Evolutionary conservation across 306 rosid genomes (phyloP).

Genomic region (Rosa lucieae): DNA sequence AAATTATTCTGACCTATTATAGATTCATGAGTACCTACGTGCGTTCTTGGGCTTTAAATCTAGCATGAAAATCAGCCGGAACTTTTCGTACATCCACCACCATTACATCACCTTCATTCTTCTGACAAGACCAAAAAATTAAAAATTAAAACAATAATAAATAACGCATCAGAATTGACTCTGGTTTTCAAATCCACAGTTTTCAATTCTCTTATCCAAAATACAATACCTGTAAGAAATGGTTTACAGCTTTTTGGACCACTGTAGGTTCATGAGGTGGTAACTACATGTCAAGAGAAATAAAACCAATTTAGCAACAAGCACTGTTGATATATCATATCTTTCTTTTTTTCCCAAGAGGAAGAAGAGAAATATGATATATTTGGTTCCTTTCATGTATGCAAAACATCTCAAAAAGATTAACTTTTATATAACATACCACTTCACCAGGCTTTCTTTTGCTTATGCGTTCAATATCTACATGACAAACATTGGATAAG

Average conservation of each 20-base stretch:
- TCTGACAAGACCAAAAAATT: conserved; percentile 41
- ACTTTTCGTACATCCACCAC: conserved; percentile 74
- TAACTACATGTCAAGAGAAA: conserved; percentile 47
- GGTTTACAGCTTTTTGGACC: conserved; percentile 83
- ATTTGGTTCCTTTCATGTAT: not conserved
- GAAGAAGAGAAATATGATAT: not conserved
- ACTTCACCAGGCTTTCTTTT: conserved; percentile 92
- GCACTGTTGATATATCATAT: not conserved
- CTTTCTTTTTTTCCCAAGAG: not conserved
- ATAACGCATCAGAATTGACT: conserved; percentile 26
- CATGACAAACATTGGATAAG: conserved; percentile 88
- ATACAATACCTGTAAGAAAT: conserved; percentile 82
- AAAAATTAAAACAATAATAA: not conserved
- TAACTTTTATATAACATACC: conserved; percentile 39
- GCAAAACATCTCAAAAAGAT: not conserved
- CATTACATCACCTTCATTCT: conserved; percentile 69
- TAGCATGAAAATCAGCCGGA: conserved; percentile 82
- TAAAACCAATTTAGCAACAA: not conserved
- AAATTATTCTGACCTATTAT: conserved; percentile 4
- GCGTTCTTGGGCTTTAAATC: conserved; percentile 91
- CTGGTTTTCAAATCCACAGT: not conserved
- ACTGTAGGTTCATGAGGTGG: conserved; percentile 88
- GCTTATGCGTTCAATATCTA: conserved; percentile 82
- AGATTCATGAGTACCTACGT: conserved; percentile 61
- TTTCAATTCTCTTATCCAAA: not conserved